Conservation (phyloP, 148 eudicot species). For the Rheum nobile region DNA sequence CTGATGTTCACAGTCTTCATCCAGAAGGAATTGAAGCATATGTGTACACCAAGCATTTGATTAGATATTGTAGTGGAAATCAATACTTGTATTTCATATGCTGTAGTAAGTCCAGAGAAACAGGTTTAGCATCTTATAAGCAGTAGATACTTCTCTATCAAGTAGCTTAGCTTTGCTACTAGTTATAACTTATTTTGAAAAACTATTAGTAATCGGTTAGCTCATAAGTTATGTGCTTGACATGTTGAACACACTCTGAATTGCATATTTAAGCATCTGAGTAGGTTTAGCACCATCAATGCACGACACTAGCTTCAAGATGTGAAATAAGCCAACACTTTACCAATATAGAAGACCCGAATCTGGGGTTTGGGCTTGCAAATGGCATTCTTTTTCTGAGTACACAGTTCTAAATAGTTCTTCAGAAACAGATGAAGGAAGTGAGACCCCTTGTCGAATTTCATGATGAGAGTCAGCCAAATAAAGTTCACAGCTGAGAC, state of each 20-base stretch:
- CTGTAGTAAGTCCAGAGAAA: neutral
- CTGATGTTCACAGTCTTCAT: constrained; percentile 43
- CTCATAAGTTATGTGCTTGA: neutral
- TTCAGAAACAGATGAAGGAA: constrained; percentile 49
- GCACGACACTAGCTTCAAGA: neutral
- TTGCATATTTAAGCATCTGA: neutral
- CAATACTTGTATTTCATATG: too few species aligned
- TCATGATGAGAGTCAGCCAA: constrained; percentile 45
- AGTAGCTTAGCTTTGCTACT: neutral
- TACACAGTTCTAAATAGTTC: constrained; percentile 52
- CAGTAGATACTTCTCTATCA: too few species aligned
- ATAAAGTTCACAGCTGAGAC: constrained; percentile 57
- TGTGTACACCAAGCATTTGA: neutral
- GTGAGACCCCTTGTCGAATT: constrained; percentile 35
- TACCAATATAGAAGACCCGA: constrained; percentile 68
- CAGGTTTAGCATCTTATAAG: neutral
- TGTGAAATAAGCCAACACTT: neutral
- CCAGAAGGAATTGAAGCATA: constrained; percentile 27
- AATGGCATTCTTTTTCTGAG: constrained; percentile 39
- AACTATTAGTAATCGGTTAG: neutral
- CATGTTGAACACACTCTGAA: neutral
- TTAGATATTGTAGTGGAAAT: neutral
- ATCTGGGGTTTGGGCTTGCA: constrained; percentile 64
- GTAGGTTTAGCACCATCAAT: neutral
- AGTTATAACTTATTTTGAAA: neutral